Evolutionary conservation across 768 basidiomycete species (phyloP), one percentile per base, ranked within the genome.

Genomic region (Trametes cubensis): DNA sequence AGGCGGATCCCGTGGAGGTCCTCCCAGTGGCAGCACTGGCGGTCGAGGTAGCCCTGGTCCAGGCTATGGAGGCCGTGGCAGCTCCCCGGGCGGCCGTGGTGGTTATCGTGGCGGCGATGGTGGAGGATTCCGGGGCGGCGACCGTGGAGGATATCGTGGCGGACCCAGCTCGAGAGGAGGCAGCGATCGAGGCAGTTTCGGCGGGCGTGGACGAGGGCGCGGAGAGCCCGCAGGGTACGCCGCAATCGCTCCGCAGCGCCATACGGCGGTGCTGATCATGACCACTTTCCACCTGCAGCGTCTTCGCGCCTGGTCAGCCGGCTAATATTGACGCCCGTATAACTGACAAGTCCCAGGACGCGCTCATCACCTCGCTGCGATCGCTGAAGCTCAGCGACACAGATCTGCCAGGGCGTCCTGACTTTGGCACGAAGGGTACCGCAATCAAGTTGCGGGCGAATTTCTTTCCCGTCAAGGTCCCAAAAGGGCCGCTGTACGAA

Each of bases 271-370:
- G 6, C 14, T 40, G n/a, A 51, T 41, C 23, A 49, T 25, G 23
- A 38, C n/a, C 42, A 28, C 38, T 13, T 55, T 10, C 61, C 67
- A 59, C 55, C 50, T 49, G 13, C 55, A 82, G 81, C n/a, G 68
- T 82, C 30, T 83, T 81, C 63, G 70, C 74, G 51, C 72, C 72
- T 1, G 71, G 72, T 42, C 63, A 63, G 55, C 71, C 70, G 73
- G 87, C 69, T 65, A 77, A 82, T 15, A 72, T 92, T 44, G 80
- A 85, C 61, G 74, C 75, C 47, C 90, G 91, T 74, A 72, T 75
- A 38, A 72, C 56, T 17, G 76, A 79, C 54, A 61, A 72, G 61
- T 79, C 78, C 0, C 78, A 82, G 68, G 78, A 82, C 51, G 68
- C 73, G 4, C 74, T 84, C 4, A 71, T 85, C n/a, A 68, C 71